phyloP scores from a whole-genome alignment of 139 green algal genomes.

The Chlorella sp. region DNA sequence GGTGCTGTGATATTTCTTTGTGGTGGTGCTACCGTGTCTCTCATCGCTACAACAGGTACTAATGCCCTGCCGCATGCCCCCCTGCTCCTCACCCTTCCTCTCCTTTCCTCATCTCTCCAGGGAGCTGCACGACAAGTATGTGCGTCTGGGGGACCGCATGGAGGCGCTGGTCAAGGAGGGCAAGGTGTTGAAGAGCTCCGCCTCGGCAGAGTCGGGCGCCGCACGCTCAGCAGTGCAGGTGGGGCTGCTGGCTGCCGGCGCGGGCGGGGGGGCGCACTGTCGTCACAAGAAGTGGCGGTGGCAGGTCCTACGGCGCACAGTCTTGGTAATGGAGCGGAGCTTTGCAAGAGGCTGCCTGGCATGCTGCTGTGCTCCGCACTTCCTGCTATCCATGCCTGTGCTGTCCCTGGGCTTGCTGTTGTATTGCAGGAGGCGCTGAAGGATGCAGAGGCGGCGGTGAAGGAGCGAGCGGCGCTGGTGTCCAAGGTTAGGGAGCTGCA shows the following conservation, averaged over 20 bases:
- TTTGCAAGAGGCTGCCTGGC: background rate
- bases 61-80: background rate
- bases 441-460: slow-evolving; percentile 15
- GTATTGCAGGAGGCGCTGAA: slow-evolving; percentile 20
- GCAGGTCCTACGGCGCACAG: no score
- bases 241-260: background rate
- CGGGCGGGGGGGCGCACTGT: no score
- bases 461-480: background rate
- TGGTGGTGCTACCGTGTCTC: background rate
- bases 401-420: background rate
- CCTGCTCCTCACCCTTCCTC: background rate
- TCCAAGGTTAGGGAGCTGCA: background rate
- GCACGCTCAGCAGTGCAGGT: slow-evolving; percentile 32
- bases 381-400: background rate
- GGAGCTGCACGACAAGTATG: slow-evolving; percentile 41
- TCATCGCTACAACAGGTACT: background rate
- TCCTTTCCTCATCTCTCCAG: background rate
- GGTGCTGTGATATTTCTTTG: no score
- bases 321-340: no score
- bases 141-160: slow-evolving; percentile 27
- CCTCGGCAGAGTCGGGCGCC: background rate
- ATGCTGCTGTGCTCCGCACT: background rate
- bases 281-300: no score
- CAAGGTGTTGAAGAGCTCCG: background rate
- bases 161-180: slow-evolving; percentile 33